These are phyloP conservation scores for Suhomyces faveliae DNA, from an alignment of 805 yeast species.

Conservation along the genomic window DNA sequence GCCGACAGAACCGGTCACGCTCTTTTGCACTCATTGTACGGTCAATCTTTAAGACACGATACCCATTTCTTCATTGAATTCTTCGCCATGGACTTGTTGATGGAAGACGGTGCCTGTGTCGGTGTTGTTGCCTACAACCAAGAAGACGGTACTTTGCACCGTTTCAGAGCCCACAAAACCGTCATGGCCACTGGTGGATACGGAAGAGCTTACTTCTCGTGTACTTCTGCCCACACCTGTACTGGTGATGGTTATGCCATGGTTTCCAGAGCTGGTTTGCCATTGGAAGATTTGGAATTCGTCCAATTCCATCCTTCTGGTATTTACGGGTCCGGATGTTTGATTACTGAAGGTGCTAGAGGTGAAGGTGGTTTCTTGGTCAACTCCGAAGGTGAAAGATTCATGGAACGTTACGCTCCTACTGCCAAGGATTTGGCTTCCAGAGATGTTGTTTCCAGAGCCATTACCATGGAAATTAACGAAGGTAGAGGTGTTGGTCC, in stretches of 20 bases:
- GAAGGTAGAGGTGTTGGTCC: conserved; percentile 99
- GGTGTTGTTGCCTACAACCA: conserved; percentile 98
- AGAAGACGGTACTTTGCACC: conserved; percentile 97
- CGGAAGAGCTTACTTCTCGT: conserved; percentile 97
- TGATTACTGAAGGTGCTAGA: conserved; percentile 99
- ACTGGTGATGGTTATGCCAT: conserved; percentile 99
- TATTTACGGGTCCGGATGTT: conserved; percentile 98
- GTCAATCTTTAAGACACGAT: conserved; percentile 94
- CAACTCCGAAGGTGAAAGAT: conserved; percentile 97
- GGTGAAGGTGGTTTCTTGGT: conserved; percentile 99
- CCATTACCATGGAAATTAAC: conserved; percentile 97
- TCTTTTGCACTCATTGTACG: conserved; percentile 89
- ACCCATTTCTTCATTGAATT: conserved; percentile 97
- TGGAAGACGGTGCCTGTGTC: conserved; percentile 93
- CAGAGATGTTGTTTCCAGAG: conserved; percentile 97
- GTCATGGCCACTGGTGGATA: conserved; percentile 98
- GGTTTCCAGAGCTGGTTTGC: conserved; percentile 98
- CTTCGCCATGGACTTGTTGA: conserved; percentile 90
- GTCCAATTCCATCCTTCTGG: conserved; percentile 99
- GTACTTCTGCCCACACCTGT: conserved; percentile 99
- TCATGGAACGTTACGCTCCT: conserved; percentile 99
- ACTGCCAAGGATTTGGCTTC: conserved; percentile 98
- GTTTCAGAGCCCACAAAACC: conserved; percentile 96
- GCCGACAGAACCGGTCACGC: conserved; percentile 99
- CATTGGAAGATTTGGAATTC: conserved; percentile 95